A percentile compares a stretch with the other conserved stretches of the same genome.
Conservation (phyloP, 768 basidiomycete species). For the Termitomyces sp. region DNA sequence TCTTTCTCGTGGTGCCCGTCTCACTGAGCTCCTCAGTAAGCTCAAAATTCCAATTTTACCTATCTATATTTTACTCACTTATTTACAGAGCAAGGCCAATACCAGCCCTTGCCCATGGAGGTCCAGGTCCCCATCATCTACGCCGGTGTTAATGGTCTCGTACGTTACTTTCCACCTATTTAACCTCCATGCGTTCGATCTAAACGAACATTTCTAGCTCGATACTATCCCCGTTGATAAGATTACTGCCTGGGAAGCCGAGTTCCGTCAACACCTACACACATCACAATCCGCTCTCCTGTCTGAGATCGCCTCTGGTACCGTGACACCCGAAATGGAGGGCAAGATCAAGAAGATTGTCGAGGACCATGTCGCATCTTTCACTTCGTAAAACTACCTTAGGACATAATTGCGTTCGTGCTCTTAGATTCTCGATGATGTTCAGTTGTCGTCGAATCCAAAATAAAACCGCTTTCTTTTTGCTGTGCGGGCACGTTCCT, state of each 20-base stretch:
- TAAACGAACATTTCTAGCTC: conserved; percentile 42
- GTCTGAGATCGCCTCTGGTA: conserved; percentile 77
- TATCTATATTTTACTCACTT: conserved; percentile 11
- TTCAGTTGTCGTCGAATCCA: conserved; percentile 12
- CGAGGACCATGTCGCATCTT: conserved; percentile 81
- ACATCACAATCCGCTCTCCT: conserved; percentile 72
- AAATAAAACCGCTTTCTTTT: conserved; percentile 17
- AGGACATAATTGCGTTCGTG: conserved; percentile 11
- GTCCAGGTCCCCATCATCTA: conserved; percentile 98
- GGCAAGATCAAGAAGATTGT: conserved; percentile 92
- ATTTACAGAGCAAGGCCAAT: conserved; percentile 90
- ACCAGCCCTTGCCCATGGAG: conserved; percentile 91
- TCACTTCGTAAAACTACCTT: conserved; percentile 47
- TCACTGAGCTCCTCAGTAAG: conserved; percentile 92
- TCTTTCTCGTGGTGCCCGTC: conserved; percentile 94
- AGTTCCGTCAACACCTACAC: conserved; percentile 85
- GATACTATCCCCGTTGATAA: conserved; percentile 93
- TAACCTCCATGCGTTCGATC: background rate
- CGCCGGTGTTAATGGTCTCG: conserved; percentile 98
- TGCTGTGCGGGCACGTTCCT: conserved; percentile 2
- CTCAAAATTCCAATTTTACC: conserved; percentile 4
- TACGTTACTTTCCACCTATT: conserved; percentile 30
- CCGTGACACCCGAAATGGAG: conserved; percentile 87
- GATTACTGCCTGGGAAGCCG: conserved; percentile 89
- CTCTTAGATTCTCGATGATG: conserved; percentile 13